Evolutionary conservation across 192 early-diverging fungal species (phyloP), one percentile per base, ranked within the genome.

Genomic region (Phlyctochytrium arcticum): DNA sequence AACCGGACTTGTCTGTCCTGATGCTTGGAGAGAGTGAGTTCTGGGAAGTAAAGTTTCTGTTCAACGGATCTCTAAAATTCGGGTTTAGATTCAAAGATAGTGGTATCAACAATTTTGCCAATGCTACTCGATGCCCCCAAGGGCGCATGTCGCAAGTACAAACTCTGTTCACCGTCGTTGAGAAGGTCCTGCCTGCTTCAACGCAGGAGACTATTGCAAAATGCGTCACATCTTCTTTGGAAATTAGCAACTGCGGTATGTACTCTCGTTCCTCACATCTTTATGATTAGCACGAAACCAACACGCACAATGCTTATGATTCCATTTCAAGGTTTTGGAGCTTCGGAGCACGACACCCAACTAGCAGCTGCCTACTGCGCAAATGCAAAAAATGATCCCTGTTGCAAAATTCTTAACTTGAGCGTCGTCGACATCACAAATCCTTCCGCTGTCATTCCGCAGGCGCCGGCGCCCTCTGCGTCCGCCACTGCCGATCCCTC

Each of bases 181-280:
- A 24, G 7, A n/a, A 21, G 6, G 8, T 36, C 23, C 39, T 64
- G 35, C 33, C 36, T 19, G 62, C 62, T 2, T n/a, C 62, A 1
- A 30, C 62, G 4, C 42, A 32, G 4, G 21, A 50, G 59, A 21
- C 39, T 29, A 2, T 44, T 44, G 21, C 12, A 44, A 44, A 44
- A 19, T 61, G 59, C 59, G 26, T 48, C 2, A 61, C 24, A 21
- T 37, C 59, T 12, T 24, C 29, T 15, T 35, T 35, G 19, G 57
- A 58, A 19, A 23, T 30, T 31, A 58, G 39, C 57, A 58, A 58
- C 37, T 58, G 57, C 37, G 57, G 57, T 58, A 55, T 6, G 54
- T 55, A n/a, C 29, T 53, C 50, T 26, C 17, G 29, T 5, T 30
- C 19, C 29, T 30, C 50, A 21, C 3, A 53, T 27, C 0, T 53